These are phyloP conservation scores for Domatiomyces catenatus DNA, from an alignment of 2,329 filamentous ascomycete genomes.

Conservation along the genomic window DNA sequence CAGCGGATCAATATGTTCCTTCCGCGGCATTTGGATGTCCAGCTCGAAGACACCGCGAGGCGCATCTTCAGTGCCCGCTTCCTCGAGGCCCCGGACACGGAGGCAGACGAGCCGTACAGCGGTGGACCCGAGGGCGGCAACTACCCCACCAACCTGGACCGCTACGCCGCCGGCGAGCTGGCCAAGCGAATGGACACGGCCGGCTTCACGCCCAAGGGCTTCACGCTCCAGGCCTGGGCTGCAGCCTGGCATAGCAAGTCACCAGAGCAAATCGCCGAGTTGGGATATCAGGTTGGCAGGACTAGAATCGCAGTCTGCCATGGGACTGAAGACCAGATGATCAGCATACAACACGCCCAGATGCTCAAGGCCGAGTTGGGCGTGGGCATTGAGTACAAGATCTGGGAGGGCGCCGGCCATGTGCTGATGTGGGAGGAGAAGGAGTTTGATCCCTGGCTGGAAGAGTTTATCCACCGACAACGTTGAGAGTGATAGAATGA, in stretches of 20 bases:
- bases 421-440: conserved; percentile 56
- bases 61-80: conserved; percentile 53
- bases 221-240: conserved; percentile 62
- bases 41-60: conserved; percentile 47
- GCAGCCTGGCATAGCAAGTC: conserved; percentile 69
- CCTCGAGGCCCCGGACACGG: conserved; percentile 20
- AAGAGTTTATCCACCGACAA: conserved; percentile 31
- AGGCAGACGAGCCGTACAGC: conserved; percentile 13
- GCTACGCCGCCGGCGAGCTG: conserved; percentile 67
- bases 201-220: conserved; percentile 50
- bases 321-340: conserved; percentile 63
- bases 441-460: conserved; percentile 53
- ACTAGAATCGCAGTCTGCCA: conserved; percentile 64
- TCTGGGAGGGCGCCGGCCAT: conserved; percentile 59
- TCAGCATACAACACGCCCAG: conserved; percentile 53
- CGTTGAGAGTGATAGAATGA: conserved; percentile 20
- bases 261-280: conserved; percentile 44
- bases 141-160: conserved; percentile 65
- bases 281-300: conserved; percentile 55
- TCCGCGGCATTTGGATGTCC: conserved; percentile 54
- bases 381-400: conserved; percentile 34
- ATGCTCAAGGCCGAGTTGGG: conserved; percentile 55
- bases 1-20: conserved; percentile 43
- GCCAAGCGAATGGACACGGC: conserved; percentile 49
- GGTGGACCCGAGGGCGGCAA: conserved; percentile 10